Conservation (phyloP, 2,329 filamentous ascomycete species). For the Magnaporthiopsis incrustans region DNA sequence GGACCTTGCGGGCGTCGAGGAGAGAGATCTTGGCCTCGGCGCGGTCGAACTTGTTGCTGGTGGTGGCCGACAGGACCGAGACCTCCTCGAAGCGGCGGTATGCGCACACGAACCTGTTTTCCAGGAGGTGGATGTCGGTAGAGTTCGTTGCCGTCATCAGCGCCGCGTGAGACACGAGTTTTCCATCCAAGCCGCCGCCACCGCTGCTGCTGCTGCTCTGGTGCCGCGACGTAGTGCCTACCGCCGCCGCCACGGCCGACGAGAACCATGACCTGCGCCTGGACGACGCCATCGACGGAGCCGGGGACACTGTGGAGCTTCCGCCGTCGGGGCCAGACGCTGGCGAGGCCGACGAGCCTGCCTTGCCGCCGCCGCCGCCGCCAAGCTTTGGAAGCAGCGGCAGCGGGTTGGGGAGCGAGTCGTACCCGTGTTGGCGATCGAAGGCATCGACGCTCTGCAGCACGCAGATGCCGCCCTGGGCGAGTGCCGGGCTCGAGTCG, state of each 20-base stretch:
- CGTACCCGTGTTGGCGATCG: slow-evolving; percentile 51
- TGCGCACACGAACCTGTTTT: slow-evolving; percentile 54
- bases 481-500: slow-evolving; percentile 41
- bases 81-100: slow-evolving; percentile 65
- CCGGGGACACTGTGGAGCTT: slow-evolving; percentile 3
- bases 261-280: slow-evolving; percentile 13
- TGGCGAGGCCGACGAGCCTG: background rate
- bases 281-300: background rate
- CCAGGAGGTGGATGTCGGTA: slow-evolving; percentile 24
- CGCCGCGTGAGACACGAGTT: slow-evolving; percentile 44
- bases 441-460: slow-evolving; percentile 61
- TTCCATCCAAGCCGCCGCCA: slow-evolving; percentile 27
- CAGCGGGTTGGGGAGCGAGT: slow-evolving; percentile 54
- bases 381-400: slow-evolving; percentile 57
- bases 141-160: slow-evolving; percentile 43
- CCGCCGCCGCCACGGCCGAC: background rate
- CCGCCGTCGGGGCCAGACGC: slow-evolving; percentile 6
- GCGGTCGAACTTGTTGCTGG: slow-evolving; percentile 39
- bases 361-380: slow-evolving; percentile 9
- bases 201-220: slow-evolving; percentile 13
- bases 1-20: slow-evolving; percentile 64
- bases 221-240: background rate
- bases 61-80: slow-evolving; percentile 25
- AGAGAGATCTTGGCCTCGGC: slow-evolving; percentile 44
- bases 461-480: slow-evolving; percentile 61